These are phyloP conservation scores for Symbiodinium pilosum DNA, from an alignment of 73 alveolate species.

Conservation along the genomic window DNA sequence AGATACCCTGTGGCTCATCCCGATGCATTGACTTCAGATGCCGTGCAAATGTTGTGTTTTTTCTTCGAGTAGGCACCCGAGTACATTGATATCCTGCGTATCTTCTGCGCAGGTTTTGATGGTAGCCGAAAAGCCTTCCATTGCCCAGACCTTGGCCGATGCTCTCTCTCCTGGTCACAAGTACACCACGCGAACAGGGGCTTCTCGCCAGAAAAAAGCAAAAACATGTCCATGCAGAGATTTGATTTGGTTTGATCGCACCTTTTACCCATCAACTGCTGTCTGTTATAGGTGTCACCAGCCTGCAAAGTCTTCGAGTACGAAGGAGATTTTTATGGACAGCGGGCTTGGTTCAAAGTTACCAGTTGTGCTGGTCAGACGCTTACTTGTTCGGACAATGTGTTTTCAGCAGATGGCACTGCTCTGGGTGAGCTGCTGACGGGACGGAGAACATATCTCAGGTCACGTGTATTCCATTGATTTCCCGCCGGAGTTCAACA, in stretches of 20 bases:
- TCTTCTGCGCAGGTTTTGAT: conserved; percentile 98
- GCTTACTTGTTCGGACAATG: background rate
- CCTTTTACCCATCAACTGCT: too few species aligned
- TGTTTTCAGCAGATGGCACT: background rate
- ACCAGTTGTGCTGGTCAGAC: conserved; percentile 75
- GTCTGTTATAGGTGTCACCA: conserved; percentile 37
- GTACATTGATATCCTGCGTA: too few species aligned
- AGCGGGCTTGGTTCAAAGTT: conserved; percentile 95
- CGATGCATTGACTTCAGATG: too few species aligned
- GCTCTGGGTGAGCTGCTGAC: conserved; percentile 95
- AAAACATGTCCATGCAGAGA: background rate
- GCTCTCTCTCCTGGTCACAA: conserved; percentile 95
- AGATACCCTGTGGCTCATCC: too few species aligned
- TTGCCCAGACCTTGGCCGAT: conserved; percentile 99
- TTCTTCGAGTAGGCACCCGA: too few species aligned
- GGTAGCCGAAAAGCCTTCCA: conserved; percentile 99
- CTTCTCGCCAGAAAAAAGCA: background rate
- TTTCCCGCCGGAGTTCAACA: conserved; percentile 98
- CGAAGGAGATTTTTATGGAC: conserved; percentile 96
- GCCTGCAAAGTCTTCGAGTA: conserved; percentile 87
- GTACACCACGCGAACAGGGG: conserved; percentile 65
- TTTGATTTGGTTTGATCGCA: background rate
- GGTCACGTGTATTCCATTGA: conserved; percentile 99
- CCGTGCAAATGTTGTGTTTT: too few species aligned
- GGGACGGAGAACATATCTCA: background rate